These are phyloP conservation scores for Solanum arcanum DNA, from an alignment of 257 asterid species.

Conservation along the genomic window DNA sequence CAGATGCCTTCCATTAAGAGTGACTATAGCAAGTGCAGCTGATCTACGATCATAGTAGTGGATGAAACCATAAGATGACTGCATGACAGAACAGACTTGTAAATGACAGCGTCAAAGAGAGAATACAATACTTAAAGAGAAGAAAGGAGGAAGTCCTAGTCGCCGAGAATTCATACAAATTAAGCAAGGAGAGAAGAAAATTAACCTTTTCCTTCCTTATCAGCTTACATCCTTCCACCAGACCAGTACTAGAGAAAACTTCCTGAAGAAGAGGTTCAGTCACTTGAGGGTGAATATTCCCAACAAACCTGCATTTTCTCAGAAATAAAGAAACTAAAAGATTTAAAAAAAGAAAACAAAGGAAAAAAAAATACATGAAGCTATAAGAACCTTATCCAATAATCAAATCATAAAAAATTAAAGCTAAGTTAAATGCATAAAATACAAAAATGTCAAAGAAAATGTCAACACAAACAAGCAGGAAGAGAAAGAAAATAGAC, in stretches of 20 bases:
- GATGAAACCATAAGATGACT: constrained; percentile 43
- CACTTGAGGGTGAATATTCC: constrained; percentile 74
- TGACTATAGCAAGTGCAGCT: constrained; percentile 36
- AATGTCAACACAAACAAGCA: neutral
- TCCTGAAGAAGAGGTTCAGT: constrained; percentile 89
- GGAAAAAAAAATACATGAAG: neutral
- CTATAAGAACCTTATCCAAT: neutral
- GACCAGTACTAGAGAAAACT: constrained; percentile 83
- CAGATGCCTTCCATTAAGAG: constrained; percentile 48
- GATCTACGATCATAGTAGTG: constrained; percentile 43
- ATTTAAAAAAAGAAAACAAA: constrained; percentile 9
- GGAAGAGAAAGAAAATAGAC: neutral
- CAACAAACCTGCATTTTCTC: constrained; percentile 85
- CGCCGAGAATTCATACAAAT: neutral
- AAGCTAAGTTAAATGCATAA: neutral
- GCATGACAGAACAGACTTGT: constrained; percentile 2
- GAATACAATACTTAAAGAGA: neutral
- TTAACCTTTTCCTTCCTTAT: constrained; percentile 79
- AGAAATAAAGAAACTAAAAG: constrained; percentile 14
- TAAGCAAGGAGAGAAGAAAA: neutral
- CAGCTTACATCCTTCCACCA: constrained; percentile 81
- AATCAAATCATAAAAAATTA: neutral
- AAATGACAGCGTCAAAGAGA: neutral
- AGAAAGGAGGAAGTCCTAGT: neutral
- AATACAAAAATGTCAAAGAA: neutral